phyloP scores from a whole-genome alignment of 306 rosid genomes.

The Medicago arabica region DNA sequence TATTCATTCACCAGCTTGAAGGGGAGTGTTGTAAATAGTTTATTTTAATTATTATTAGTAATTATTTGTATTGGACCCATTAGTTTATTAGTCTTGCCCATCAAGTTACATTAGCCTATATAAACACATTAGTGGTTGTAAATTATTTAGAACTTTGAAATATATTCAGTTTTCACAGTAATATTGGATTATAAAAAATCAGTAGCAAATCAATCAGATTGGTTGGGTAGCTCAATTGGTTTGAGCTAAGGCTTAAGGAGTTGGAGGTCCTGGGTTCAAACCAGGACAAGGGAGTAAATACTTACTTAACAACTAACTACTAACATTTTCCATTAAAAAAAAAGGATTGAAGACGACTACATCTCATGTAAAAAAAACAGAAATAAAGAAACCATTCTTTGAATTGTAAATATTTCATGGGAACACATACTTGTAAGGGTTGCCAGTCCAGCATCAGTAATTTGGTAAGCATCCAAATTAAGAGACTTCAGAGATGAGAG shows the following conservation, averaged over 20 bases:
- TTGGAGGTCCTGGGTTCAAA: too few relatives aligned
- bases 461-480: slow-evolving; percentile 88
- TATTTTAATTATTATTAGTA: background rate
- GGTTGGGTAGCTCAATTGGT: too few relatives aligned
- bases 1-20: background rate
- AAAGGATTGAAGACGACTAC: slow-evolving; percentile 2
- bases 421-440: slow-evolving; percentile 74
- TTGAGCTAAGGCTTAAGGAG: too few relatives aligned
- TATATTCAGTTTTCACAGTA: too few relatives aligned
- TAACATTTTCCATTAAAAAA: too few relatives aligned
- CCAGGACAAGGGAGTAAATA: too few relatives aligned
- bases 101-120: too few relatives aligned
- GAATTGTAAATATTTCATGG: slow-evolving; percentile 9
- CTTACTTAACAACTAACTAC: too few relatives aligned
- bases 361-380: background rate
- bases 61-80: background rate
- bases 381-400: slow-evolving; percentile 32
- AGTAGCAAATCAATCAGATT: slow-evolving; percentile 23
- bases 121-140: too few relatives aligned
- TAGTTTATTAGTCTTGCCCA: too few relatives aligned
- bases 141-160: too few relatives aligned
- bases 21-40: background rate
- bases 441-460: slow-evolving; percentile 83
- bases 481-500: slow-evolving; percentile 90
- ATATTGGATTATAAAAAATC: background rate